These are phyloP conservation scores for Quercus ilex DNA, from an alignment of 306 rosid species.

Conservation along the genomic window DNA sequence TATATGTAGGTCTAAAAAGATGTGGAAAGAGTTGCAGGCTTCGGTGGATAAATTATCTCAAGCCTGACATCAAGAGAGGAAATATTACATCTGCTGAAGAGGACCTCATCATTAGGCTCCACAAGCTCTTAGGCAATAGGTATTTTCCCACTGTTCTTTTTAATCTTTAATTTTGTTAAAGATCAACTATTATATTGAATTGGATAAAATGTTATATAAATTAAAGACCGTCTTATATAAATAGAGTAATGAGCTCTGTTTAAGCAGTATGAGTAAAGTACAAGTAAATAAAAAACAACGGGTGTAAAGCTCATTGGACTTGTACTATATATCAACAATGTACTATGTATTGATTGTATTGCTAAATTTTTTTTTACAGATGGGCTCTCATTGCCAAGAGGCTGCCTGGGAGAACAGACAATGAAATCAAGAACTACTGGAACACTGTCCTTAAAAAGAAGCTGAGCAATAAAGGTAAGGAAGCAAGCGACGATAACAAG, in stretches of 20 bases:
- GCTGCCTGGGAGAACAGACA: constrained; percentile 13
- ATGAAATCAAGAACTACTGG: constrained; percentile 15
- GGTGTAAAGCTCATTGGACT: too few relatives aligned
- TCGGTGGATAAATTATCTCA: constrained; percentile 22
- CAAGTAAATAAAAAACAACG: too few relatives aligned
- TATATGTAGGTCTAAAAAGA: constrained; percentile 11
- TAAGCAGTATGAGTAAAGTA: too few relatives aligned
- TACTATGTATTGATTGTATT: too few relatives aligned
- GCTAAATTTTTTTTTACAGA: not conserved
- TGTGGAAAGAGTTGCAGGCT: constrained; percentile 26
- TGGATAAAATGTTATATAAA: too few relatives aligned
- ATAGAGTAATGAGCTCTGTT: too few relatives aligned
- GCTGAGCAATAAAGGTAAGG: too few relatives aligned
- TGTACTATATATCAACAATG: too few relatives aligned
- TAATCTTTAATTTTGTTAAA: too few relatives aligned
- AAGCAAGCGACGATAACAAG: too few relatives aligned
- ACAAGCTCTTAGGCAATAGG: constrained; percentile 22
- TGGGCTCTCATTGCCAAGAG: constrained; percentile 14
- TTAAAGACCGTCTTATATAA: too few relatives aligned
- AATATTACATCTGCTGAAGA: constrained; percentile 13
- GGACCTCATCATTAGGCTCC: constrained; percentile 23
- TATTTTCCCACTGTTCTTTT: not conserved
- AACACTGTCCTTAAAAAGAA: not conserved
- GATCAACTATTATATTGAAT: too few relatives aligned
- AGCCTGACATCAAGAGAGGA: constrained; percentile 23